These are phyloP conservation scores for Wickerhamomyces bovis DNA, from an alignment of 805 yeast genomes.

Conservation along the genomic window DNA sequence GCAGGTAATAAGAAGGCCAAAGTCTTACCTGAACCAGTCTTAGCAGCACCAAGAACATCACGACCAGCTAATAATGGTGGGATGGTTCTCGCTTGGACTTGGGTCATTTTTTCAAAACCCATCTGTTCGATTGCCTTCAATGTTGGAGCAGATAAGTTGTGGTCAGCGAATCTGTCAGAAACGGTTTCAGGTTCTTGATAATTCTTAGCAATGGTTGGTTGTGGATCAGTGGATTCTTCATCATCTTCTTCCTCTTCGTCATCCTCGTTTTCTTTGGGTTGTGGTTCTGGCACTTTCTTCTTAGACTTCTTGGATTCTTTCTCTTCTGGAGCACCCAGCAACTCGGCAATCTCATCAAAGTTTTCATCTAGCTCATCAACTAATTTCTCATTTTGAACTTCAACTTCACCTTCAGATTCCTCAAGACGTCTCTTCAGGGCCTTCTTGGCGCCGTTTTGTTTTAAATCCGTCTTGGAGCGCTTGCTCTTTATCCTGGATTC, in stretches of 20 bases:
- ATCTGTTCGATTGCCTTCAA: conserved; percentile 72
- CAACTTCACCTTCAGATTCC: conserved; percentile 25
- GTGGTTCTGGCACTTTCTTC: conserved; percentile 19
- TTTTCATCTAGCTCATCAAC: conserved; percentile 53
- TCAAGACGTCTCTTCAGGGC: conserved; percentile 25
- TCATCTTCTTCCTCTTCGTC: conserved; percentile 16
- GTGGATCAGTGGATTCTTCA: conserved; percentile 14
- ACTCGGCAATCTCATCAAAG: conserved; percentile 49
- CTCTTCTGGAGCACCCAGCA: conserved; percentile 40
- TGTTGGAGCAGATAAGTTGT: conserved; percentile 77
- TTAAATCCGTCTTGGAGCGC: conserved; percentile 2
- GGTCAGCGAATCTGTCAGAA: conserved; percentile 34
- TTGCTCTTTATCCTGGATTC: conserved; percentile 9
- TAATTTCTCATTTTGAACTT: conserved; percentile 35
- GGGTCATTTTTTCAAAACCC: conserved; percentile 92
- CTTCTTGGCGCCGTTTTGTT: conserved; percentile 12
- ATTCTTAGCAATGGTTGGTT: conserved; percentile 1
- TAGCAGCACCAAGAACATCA: conserved; percentile 99
- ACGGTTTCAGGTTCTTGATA: conserved; percentile 14
- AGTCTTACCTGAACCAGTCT: conserved; percentile 98
- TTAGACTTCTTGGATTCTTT: conserved; percentile 14
- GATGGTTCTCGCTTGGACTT: conserved; percentile 91
- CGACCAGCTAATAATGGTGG: conserved; percentile 96
- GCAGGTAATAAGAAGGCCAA: conserved; percentile 95
- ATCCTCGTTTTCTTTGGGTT: conserved; percentile 12